Base-by-base conservation (phyloP, 331 rosid species). In the Erythrophleum ivorense region DNA sequence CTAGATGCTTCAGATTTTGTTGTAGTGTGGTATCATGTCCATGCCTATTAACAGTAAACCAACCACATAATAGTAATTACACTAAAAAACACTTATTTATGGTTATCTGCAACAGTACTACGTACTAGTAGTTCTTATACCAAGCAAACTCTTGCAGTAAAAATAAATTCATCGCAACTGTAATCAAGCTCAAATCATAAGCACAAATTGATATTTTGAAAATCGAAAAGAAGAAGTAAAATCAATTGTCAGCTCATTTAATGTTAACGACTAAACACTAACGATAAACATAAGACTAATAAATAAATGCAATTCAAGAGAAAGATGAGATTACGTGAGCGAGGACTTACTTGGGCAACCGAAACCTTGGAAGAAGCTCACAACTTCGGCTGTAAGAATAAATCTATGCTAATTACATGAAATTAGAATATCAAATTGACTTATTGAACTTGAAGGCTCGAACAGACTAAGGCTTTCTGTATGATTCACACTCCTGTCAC, bases 301-400 rank as follows among this genome's bases (percentile, higher is more conserved):
- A 1, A 40, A 3, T 40, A 2, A 40, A 40, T 40, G 4, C 45
- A 40, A 40, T 40, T 6, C 0, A 53, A 70, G 41, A 70, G 43
- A 36, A 63, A 4, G 12, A 73, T 63, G 9, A 21, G n/a, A n/a
- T 40, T 82, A 92, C 98, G 97, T 91, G 94, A 10, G 97, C 97
- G 67, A 94, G 98, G 59, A 94, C 97, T 54, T 86, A 92, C 78
- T 87, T 89, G 46, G 95, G 78, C 78, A 94, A 66, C 97, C 97
- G 9, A 97, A 88, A 88, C 92, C 98, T 80, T 92, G 92, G 90
- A 94, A 91, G 92, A 94, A 94, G 65, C 90, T 76, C 29, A 94
- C 98, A 19, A 97, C 98, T 85, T 94, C 98, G 1, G 29, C 29
- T 24, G 1, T 24, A 24, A 24, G 29, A 24, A 24, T 24, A 24